Percentiles rank a stretch among this genome's conserved stretches.
Evolutionary conservation across 1,139 yeast genomes (phyloP).

Genomic region (Trichomonascaceae sp.): DNA sequence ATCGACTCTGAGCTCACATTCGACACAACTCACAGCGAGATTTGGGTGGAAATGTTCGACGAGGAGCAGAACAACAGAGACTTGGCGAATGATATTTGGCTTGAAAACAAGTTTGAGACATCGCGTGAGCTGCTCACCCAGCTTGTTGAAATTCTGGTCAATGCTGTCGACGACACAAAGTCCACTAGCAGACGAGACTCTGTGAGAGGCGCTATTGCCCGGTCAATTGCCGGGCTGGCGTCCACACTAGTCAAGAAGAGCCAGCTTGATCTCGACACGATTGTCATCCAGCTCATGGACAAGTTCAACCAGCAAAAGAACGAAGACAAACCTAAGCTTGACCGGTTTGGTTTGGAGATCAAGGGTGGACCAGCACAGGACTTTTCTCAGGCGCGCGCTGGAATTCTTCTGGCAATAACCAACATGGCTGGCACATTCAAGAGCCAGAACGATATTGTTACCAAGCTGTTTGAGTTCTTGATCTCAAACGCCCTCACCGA

Average conservation of each 20-base stretch:
- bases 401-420: neutral
- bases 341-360: conserved; percentile 66
- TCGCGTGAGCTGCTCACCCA: conserved; percentile 28
- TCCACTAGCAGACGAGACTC: too few species aligned
- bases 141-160: conserved; percentile 10
- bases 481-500: conserved; percentile 57
- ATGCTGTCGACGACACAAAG: too few species aligned
- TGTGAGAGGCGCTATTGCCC: conserved; percentile 5
- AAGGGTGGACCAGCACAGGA: conserved; percentile 57
- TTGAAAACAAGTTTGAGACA: conserved; percentile 46
- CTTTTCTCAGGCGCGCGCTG: conserved; percentile 27
- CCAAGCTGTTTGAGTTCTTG: conserved; percentile 43
- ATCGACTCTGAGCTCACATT: conserved; percentile 81
- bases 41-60: conserved; percentile 73
- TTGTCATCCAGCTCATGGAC: conserved; percentile 31
- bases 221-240: conserved; percentile 7
- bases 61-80: conserved; percentile 50
- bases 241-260: conserved; percentile 46
- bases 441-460: conserved; percentile 26
- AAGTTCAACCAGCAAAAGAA: conserved; percentile 47
- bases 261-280: conserved; percentile 40
- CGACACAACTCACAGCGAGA: conserved; percentile 48
- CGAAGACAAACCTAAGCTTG: conserved; percentile 68
- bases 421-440: conserved; percentile 25
- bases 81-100: conserved; percentile 74